Percentiles rank a stretch among this genome's conserved stretches.
Evolutionary conservation across 495 filamentous ascomycete genomes (phyloP).

Genomic region (Bathelium albidoporum): DNA sequence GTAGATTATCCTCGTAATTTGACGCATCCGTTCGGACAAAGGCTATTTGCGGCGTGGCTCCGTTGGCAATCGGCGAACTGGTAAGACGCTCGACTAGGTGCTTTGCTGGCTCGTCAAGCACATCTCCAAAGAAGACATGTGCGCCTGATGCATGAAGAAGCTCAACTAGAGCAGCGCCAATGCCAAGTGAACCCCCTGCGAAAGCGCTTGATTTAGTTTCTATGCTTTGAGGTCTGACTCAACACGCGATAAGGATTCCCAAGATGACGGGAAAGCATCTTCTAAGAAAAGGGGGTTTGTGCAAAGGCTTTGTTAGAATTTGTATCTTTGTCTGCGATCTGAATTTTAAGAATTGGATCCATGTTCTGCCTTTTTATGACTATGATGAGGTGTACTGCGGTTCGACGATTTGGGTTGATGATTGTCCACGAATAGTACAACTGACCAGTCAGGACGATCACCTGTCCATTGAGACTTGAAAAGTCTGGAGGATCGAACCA

Average conservation of each 20-base stretch:
- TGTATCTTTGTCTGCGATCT: too few relatives aligned
- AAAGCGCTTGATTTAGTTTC: background rate
- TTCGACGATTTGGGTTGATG: too few relatives aligned
- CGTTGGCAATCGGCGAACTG: background rate
- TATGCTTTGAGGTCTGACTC: background rate
- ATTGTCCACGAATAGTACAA: background rate
- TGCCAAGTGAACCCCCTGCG: slow-evolving; percentile 13
- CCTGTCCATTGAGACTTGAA: slow-evolving; percentile 9
- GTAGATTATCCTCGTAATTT: slow-evolving; percentile 13
- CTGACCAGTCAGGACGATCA: slow-evolving; percentile 16
- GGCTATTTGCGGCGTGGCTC: background rate
- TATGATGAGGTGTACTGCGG: too few relatives aligned
- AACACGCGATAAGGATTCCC: background rate
- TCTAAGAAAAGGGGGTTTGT: too few relatives aligned
- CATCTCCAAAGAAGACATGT: slow-evolving; percentile 19
- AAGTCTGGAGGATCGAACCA: slow-evolving; percentile 10
- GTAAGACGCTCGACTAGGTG: slow-evolving; percentile 2
- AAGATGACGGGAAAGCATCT: background rate
- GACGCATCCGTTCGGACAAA: slow-evolving; percentile 17
- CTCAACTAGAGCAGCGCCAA: slow-evolving; percentile 14
- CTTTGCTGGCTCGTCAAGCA: slow-evolving; percentile 9
- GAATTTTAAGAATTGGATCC: too few relatives aligned
- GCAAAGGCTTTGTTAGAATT: too few relatives aligned
- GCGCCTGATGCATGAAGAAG: slow-evolving; percentile 11
- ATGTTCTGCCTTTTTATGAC: too few relatives aligned